Evolutionary conservation across 2,329 filamentous ascomycete genomes (phyloP), one percentile per base, ranked within the genome.

Genomic region (Aspergillus pseudoterreus): DNA sequence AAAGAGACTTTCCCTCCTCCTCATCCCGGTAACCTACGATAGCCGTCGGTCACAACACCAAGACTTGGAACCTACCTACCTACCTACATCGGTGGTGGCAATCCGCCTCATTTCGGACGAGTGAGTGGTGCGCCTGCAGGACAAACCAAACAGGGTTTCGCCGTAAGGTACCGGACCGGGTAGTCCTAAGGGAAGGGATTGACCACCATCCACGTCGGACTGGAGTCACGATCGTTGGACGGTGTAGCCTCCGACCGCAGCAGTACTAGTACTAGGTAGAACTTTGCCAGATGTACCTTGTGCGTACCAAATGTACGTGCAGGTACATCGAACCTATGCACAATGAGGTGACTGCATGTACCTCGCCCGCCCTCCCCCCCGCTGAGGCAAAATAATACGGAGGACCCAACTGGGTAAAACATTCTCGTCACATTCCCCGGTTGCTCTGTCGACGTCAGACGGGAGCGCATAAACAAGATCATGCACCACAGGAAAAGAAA

Each of bases 381-480:
- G 22, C 22, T 22, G 22, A 35, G 33, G 6, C 33, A 35, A n/a
- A 35, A 35, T 22, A 22, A 22, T 22, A 22, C 22, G 22, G 22
- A 22, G 22, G 5, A 2, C 22, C 6, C 4, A 22, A 6, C 22
- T 22, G 6, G 22, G 22, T 22, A 30, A 30, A 30, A 30, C 27
- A 30, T 30, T n/a, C 35, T 38, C 35, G 15, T n/a, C 35, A 38
- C 14, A 17, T 17, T 17, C 35, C 14, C 6, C 14, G 15, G 36
- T 46, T 46, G 51, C 54, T 50, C 43, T 41, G 46, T 35, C 55
- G 45, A 47, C 45, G 39, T 43, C 32, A 43, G 41, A 48, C 30
- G 43, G 45, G 35, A 14, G 43, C 35, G 33, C 36, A 21, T 10
- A 9, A 30, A 30, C 27, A 30, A 30, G 27, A 30, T 30, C 27